These are phyloP conservation scores for Colletotrichum tropicicola DNA, from an alignment of 2,329 filamentous ascomycete species.

Conservation along the genomic window DNA sequence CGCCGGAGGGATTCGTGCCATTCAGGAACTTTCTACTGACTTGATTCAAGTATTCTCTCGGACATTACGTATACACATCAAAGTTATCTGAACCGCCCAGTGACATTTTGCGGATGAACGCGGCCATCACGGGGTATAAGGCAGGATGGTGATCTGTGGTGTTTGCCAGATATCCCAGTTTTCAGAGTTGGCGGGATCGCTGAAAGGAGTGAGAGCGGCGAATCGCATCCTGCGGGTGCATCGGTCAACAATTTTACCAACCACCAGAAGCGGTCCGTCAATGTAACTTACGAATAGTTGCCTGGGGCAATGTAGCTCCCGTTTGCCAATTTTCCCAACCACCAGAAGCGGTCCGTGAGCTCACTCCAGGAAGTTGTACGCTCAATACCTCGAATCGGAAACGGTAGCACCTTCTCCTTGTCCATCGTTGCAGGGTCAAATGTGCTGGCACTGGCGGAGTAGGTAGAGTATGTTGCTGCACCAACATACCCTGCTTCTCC, in stretches of 20 bases:
- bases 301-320: constrained; percentile 37
- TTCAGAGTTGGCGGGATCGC: constrained; percentile 24
- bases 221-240: constrained; percentile 31
- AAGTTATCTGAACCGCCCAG: no score
- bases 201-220: constrained; percentile 38
- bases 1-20: neutral
- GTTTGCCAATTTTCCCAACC: constrained; percentile 39
- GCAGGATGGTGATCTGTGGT: constrained; percentile 23
- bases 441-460: constrained; percentile 9
- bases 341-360: constrained; percentile 33
- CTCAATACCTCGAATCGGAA: constrained; percentile 32
- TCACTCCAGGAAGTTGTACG: constrained; percentile 30
- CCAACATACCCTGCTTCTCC: constrained; percentile 40
- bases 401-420: constrained; percentile 35
- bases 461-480: constrained; percentile 35
- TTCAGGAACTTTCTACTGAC: neutral
- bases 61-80: neutral
- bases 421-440: constrained; percentile 34
- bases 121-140: constrained; percentile 3
- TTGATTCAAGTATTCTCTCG: neutral
- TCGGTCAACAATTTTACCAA: no score
- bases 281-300: constrained; percentile 30
- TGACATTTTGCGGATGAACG: no score
- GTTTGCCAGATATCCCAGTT: constrained; percentile 39
- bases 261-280: no score